Evolutionary conservation across 1,284 basidiomycete species (phyloP).

Genomic region (Austroboletus olivaceoglutinosus): DNA sequence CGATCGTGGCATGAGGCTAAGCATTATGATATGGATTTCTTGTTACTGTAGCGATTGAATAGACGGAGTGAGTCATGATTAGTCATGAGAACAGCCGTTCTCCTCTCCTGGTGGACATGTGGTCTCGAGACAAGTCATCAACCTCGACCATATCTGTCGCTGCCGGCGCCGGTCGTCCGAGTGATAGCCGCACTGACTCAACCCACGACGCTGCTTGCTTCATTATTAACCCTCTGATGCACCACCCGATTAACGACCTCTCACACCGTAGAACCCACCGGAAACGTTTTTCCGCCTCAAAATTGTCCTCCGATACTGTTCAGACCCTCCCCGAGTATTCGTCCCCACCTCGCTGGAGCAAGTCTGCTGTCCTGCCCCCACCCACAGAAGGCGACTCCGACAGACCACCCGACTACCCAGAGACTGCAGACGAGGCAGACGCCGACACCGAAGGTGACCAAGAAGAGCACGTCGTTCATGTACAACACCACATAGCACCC

Average conservation of each 20-base stretch:
- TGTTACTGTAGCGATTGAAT: not conserved
- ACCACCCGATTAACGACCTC: constrained; percentile 15
- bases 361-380: not conserved
- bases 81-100: constrained; percentile 16
- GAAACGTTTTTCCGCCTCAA: constrained; percentile 55
- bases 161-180: constrained; percentile 2
- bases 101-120: not conserved
- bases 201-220: not conserved
- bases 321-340: constrained; percentile 67
- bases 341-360: constrained; percentile 36
- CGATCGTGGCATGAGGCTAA: not conserved
- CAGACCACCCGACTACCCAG: constrained; percentile 70
- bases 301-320: constrained; percentile 68
- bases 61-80: constrained; percentile 20
- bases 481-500: constrained; percentile 28
- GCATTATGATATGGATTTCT: too few relatives aligned
- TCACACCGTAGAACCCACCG: constrained; percentile 43
- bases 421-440: constrained; percentile 73
- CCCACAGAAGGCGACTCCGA: constrained; percentile 42
- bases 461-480: constrained; percentile 24
- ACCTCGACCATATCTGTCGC: constrained; percentile 4
- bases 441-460: constrained; percentile 52
- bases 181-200: constrained; percentile 5
- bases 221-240: not conserved
- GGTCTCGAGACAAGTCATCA: not conserved